These are phyloP conservation scores for Cladophialophora psammophila DNA, from an alignment of 2,329 filamentous ascomycete genomes.

Conservation along the genomic window DNA sequence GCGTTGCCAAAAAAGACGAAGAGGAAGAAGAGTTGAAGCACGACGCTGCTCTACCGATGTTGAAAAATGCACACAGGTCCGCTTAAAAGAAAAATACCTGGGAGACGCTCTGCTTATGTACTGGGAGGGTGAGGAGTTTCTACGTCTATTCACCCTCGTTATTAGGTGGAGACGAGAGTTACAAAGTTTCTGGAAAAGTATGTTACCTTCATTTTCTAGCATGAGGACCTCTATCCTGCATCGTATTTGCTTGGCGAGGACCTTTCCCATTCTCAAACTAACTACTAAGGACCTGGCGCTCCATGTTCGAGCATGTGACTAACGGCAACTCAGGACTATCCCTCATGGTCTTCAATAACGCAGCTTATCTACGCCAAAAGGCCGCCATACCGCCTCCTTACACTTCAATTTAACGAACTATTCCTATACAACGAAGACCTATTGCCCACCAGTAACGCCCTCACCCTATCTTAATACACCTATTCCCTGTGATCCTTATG, in stretches of 20 bases:
- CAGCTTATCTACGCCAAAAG: background rate
- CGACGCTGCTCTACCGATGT: background rate
- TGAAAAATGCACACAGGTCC: background rate
- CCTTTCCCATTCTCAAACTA: background rate
- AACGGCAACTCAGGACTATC: background rate
- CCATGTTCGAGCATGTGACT: background rate
- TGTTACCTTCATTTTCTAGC: background rate
- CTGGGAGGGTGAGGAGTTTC: background rate
- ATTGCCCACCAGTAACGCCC: background rate
- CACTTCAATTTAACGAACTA: background rate
- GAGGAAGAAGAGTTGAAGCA: background rate
- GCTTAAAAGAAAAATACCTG: background rate
- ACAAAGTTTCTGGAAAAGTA: background rate
- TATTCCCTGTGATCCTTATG: background rate
- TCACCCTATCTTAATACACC: background rate
- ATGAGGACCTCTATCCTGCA: background rate
- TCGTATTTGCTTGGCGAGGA: background rate
- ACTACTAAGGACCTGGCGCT: background rate
- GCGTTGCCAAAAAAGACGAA: background rate
- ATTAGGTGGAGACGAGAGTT: too few species aligned
- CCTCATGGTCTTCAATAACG: background rate
- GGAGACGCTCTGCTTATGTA: background rate
- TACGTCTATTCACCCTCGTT: too few species aligned
- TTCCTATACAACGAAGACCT: background rate
- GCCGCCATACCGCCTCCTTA: background rate